Conservation (phyloP, 2,329 filamentous ascomycete genomes). For the Pestalotiopsis sp. region DNA sequence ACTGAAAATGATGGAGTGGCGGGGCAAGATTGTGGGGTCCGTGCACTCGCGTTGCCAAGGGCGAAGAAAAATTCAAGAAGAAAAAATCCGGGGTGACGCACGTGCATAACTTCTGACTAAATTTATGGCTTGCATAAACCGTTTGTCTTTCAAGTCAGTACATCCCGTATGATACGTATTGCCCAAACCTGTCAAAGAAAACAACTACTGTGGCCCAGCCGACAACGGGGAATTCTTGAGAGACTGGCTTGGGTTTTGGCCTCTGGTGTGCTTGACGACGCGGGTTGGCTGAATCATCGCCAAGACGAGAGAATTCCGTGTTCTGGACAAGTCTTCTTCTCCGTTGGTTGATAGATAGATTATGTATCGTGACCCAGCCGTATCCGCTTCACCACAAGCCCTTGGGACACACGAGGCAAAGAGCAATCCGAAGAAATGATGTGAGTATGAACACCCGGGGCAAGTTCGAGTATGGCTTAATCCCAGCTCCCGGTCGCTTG, state of each 20-base stretch:
- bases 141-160: no score
- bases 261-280: not conserved
- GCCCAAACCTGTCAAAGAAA: no score
- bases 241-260: not conserved
- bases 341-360: not conserved
- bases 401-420: not conserved
- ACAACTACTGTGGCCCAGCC: not conserved
- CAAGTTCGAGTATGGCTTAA: not conserved
- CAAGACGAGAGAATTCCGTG: not conserved
- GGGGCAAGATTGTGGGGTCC: constrained; percentile 1
- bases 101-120: no score
- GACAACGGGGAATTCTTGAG: not conserved
- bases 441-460: not conserved
- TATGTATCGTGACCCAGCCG: not conserved
- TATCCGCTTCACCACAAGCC: not conserved
- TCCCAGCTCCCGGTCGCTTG: not conserved
- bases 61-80: not conserved
- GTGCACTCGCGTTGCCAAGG: constrained; percentile 5
- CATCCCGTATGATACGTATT: no score
- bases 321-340: not conserved
- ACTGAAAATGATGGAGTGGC: not conserved
- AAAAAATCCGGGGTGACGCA: not conserved
- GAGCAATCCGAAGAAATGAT: not conserved
- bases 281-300: not conserved
- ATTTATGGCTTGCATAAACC: no score